These are phyloP conservation scores for Drechmeria coniospora DNA, from an alignment of 2,329 filamentous ascomycete genomes.

Conservation along the genomic window DNA sequence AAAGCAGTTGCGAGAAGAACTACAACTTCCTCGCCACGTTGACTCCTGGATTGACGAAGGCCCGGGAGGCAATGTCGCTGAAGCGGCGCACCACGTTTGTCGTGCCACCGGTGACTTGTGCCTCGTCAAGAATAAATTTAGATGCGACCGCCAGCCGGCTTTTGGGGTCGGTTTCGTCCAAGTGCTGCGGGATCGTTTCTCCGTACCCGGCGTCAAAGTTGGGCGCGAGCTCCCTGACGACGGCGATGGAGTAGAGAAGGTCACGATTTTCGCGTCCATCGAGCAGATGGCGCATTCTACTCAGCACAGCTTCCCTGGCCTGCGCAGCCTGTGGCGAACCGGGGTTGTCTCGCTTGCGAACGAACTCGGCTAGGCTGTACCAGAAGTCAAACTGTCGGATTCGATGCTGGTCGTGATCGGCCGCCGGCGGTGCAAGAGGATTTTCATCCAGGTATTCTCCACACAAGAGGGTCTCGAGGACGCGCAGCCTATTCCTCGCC, in stretches of 20 bases:
- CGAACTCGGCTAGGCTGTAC: constrained; percentile 56
- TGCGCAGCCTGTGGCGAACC: constrained; percentile 25
- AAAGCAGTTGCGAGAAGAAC: too few relatives aligned
- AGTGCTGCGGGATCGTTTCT: constrained; percentile 38
- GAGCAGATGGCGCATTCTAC: constrained; percentile 51
- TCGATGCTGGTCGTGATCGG: constrained; percentile 35
- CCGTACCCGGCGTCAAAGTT: constrained; percentile 45
- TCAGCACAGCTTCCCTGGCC: constrained; percentile 50
- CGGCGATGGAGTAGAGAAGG: constrained; percentile 76
- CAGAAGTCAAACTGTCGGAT: constrained; percentile 65
- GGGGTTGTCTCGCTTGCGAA: constrained; percentile 43
- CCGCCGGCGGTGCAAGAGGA: constrained; percentile 34
- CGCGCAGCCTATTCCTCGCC: constrained; percentile 53
- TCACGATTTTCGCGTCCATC: constrained; percentile 77
- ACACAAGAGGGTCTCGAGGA: constrained; percentile 63
- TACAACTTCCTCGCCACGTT: constrained; percentile 23
- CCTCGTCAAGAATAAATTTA: constrained; percentile 52
- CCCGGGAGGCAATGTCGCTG: constrained; percentile 48
- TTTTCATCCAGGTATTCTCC: constrained; percentile 49
- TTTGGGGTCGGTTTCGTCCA: constrained; percentile 51
- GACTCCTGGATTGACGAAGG: constrained; percentile 38
- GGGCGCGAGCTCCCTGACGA: constrained; percentile 59
- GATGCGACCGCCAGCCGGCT: constrained; percentile 54
- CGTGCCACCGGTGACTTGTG: constrained; percentile 48
- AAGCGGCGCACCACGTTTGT: constrained; percentile 59